phyloP scores from a whole-genome alignment of 2,329 filamentous ascomycete species.

The Microcyclospora pomicola region DNA sequence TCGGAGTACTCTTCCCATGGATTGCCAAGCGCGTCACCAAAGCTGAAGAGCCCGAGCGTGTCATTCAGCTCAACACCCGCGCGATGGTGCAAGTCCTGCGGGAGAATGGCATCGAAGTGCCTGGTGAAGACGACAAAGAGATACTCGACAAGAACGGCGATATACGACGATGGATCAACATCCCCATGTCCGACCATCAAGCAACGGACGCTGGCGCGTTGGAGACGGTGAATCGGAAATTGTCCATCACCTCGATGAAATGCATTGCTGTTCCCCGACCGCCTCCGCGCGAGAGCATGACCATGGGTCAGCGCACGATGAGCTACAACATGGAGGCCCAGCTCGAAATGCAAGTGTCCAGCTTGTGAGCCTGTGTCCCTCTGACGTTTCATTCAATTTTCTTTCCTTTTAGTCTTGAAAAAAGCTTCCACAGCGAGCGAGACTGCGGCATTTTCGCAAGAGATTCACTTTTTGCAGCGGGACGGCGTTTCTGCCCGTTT shows the following conservation, averaged over 20 bases:
- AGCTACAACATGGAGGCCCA: constrained; percentile 13
- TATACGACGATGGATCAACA: constrained; percentile 15
- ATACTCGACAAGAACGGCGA: constrained; percentile 16
- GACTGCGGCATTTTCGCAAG: background rate
- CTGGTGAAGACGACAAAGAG: constrained; percentile 27
- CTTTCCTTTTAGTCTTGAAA: background rate
- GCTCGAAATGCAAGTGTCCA: constrained; percentile 1
- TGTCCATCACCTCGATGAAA: constrained; percentile 10
- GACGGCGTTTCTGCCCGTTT: too few species aligned
- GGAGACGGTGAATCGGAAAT: constrained; percentile 10
- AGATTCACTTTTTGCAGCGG: background rate
- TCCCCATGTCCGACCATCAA: constrained; percentile 8
- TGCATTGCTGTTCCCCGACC: constrained; percentile 6
- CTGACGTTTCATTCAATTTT: background rate
- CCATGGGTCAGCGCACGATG: constrained; percentile 17
- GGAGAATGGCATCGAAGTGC: constrained; percentile 29
- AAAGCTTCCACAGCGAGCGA: background rate
- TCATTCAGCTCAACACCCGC: constrained; percentile 73
- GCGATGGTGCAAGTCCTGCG: constrained; percentile 60
- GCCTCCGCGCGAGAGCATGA: constrained; percentile 11
- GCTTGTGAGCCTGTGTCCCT: too few species aligned
- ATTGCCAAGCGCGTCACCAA: constrained; percentile 37
- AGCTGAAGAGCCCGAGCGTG: constrained; percentile 55
- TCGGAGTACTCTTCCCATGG: constrained; percentile 69
- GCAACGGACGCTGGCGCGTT: constrained; percentile 3